Conservation (phyloP, 2,329 filamentous ascomycete genomes). For the Daldinia sp. region DNA sequence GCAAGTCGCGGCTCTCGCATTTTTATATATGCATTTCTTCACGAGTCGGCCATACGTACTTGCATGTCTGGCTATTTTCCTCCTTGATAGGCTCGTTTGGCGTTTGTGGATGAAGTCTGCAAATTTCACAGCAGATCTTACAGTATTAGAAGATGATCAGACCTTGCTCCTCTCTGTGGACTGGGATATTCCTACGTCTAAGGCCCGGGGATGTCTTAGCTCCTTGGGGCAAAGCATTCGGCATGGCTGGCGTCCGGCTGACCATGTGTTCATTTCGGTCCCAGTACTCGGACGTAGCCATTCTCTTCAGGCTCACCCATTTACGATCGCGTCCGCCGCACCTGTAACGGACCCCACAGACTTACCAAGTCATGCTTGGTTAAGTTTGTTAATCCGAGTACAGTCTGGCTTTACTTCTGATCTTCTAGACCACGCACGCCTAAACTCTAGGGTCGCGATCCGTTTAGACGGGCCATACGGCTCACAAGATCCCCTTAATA, state of each 20-base stretch:
- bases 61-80: conserved; percentile 66
- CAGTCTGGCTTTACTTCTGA: conserved; percentile 70
- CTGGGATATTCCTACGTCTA: conserved; percentile 51
- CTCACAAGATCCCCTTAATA: conserved; percentile 65
- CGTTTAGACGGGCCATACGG: conserved; percentile 75
- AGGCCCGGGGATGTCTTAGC: conserved; percentile 21
- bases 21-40: conserved; percentile 71
- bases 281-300: conserved; percentile 66
- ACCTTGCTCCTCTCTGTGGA: conserved; percentile 62
- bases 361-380: conserved; percentile 59
- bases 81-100: conserved; percentile 69
- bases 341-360: conserved; percentile 49
- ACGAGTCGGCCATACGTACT: conserved; percentile 65
- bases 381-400: conserved; percentile 70
- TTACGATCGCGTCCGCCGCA: conserved; percentile 73
- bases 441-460: conserved; percentile 58
- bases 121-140: conserved; percentile 61
- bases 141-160: conserved; percentile 66
- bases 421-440: conserved; percentile 64
- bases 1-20: conserved; percentile 65
- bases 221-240: conserved; percentile 53
- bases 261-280: conserved; percentile 73
- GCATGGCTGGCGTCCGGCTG: conserved; percentile 69
- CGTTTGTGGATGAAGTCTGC: conserved; percentile 65
- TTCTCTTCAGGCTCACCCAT: conserved; percentile 71